A percentile compares a stretch with the other conserved stretches of the same genome.
Evolutionary conservation across 257 asterid genomes (phyloP).

Genomic region (Solanum ossicruentum): DNA sequence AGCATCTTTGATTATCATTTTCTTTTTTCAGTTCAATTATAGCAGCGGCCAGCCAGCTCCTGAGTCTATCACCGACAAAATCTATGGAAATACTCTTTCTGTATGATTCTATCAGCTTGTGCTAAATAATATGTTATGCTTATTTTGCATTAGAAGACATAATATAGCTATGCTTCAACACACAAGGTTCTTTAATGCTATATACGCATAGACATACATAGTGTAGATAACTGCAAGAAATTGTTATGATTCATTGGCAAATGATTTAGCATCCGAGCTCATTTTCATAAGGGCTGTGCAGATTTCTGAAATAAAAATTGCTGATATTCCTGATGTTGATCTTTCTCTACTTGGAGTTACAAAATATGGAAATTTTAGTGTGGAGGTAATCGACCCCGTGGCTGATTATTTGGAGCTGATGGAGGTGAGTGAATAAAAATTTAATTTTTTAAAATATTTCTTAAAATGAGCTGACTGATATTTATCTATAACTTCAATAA

Average conservation of each 20-base stretch:
- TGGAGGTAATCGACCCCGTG: slow-evolving; percentile 90
- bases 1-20: slow-evolving; percentile 1
- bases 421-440: slow-evolving; percentile 50
- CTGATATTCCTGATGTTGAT: slow-evolving; percentile 74
- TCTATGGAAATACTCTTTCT: slow-evolving; percentile 95
- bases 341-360: slow-evolving; percentile 54
- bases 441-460: background rate
- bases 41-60: slow-evolving; percentile 99
- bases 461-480: background rate
- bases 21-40: slow-evolving; percentile 66
- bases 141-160: background rate
- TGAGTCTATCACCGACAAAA: slow-evolving; percentile 90
- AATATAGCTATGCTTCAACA: background rate
- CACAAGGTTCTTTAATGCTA: background rate
- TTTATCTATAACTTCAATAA: background rate
- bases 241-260: background rate
- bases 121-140: background rate
- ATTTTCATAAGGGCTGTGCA: slow-evolving; percentile 30
- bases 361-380: slow-evolving; percentile 50
- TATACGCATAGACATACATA: background rate
- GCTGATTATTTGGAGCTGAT: slow-evolving; percentile 88
- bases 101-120: slow-evolving; percentile 26
- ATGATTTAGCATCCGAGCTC: slow-evolving; percentile 8
- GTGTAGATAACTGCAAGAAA: background rate
- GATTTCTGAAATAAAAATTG: slow-evolving; percentile 80